Conservation (phyloP, 371 early-diverging fungal genomes). For the Mortierella sp. region DNA sequence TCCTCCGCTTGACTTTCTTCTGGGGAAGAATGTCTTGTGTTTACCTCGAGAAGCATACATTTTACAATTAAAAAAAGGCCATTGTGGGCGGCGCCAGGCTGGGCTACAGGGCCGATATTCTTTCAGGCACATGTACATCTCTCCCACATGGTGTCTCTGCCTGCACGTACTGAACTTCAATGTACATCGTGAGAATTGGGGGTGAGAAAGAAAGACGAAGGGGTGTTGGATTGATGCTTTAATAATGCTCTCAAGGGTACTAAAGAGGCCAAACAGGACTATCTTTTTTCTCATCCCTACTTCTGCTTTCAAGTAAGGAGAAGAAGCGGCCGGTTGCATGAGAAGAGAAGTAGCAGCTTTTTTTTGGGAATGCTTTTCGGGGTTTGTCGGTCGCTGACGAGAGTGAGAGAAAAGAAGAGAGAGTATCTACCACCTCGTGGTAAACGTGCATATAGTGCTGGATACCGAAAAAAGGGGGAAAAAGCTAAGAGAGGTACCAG, state of each 20-base stretch:
- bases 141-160: conserved; percentile 2
- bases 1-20: background rate
- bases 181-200: background rate
- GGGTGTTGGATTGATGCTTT: background rate
- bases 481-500: no score
- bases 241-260: background rate
- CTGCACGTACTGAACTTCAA: background rate
- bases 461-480: no score
- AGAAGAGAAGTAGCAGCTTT: background rate
- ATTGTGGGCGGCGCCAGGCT: background rate
- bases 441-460: no score
- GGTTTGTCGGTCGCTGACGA: background rate
- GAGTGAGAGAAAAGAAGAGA: background rate
- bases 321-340: background rate
- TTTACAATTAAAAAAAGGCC: background rate
- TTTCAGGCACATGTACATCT: background rate
- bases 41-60: background rate
- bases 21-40: background rate
- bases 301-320: background rate
- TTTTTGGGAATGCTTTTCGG: background rate
- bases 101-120: background rate
- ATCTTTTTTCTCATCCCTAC: background rate
- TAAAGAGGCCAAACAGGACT: conserved; percentile 1
- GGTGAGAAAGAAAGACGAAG: background rate
- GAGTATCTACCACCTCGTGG: no score